Evolutionary conservation across 352 stramenopile genomes (phyloP).

Genomic region (Thraustochytrium striatum): DNA sequence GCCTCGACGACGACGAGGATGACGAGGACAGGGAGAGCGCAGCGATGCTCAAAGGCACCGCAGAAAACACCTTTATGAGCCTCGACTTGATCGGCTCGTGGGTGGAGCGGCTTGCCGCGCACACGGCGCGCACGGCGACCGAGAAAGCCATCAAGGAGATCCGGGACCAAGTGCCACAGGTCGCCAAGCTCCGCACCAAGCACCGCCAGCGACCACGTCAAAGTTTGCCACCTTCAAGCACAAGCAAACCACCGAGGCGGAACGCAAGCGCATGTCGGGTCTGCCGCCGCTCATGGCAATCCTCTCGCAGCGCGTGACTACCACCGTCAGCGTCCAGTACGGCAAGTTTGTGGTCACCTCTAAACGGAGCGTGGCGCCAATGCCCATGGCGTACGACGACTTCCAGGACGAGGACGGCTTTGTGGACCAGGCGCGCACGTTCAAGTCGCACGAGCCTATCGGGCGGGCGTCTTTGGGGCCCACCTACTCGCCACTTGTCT

Average conservation of each 20-base stretch:
- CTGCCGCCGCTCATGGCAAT: conserved; percentile 70
- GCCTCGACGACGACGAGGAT: no score
- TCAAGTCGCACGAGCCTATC: background rate
- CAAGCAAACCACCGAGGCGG: conserved; percentile 64
- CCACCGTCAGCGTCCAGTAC: conserved; percentile 82
- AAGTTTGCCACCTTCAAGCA: conserved; percentile 81
- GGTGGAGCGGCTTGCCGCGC: conserved; percentile 32
- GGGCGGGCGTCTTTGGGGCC: background rate
- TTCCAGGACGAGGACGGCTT: conserved; percentile 30
- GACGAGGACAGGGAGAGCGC: background rate
- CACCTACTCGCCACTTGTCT: conserved; percentile 35
- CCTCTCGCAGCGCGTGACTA: conserved; percentile 83
- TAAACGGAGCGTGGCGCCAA: conserved; percentile 10
- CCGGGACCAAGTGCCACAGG: conserved; percentile 27
- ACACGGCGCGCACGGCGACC: conserved; percentile 41
- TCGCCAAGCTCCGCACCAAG: conserved; percentile 67
- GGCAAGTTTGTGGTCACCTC: conserved; percentile 75
- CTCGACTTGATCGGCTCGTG: conserved; percentile 21
- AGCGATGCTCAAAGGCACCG: background rate
- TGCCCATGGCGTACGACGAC: conserved; percentile 3
- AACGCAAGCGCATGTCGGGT: conserved; percentile 74
- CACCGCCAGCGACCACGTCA: conserved; percentile 69
- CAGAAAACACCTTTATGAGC: conserved; percentile 18
- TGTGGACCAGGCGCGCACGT: conserved; percentile 14
- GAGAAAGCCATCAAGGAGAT: conserved; percentile 52